Evolutionary conservation across 2,329 filamentous ascomycete species (phyloP).

Genomic region (Monosporascus sp.): DNA sequence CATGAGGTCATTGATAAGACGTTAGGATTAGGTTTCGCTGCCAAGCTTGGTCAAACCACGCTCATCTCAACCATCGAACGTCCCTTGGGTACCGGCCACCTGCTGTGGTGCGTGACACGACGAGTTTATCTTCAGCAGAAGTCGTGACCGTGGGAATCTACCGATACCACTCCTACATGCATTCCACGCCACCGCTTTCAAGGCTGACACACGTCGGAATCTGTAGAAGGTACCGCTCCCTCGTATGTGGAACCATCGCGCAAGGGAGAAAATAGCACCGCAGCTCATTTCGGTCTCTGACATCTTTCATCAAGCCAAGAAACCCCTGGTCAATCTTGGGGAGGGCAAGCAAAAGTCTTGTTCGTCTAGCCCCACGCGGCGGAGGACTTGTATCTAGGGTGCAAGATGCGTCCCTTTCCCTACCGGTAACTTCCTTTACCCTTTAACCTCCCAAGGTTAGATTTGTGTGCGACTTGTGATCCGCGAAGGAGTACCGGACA

Average conservation of each 20-base stretch:
- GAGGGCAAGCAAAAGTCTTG: background rate
- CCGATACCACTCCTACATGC: conserved; percentile 4
- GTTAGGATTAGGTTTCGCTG: conserved; percentile 7
- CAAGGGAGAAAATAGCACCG: background rate
- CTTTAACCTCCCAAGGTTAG: too few relatives aligned
- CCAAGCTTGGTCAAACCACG: conserved; percentile 4
- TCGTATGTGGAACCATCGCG: background rate
- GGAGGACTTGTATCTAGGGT: background rate
- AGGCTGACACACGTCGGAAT: background rate
- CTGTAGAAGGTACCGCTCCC: background rate
- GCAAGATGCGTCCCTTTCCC: too few relatives aligned
- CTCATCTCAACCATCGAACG: conserved; percentile 9
- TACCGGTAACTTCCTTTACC: too few relatives aligned
- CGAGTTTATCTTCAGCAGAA: conserved; percentile 5
- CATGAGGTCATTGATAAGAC: conserved; percentile 8
- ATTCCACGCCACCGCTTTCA: conserved; percentile 1
- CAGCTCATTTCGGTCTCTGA: background rate
- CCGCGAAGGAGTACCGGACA: background rate
- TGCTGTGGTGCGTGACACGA: conserved; percentile 11
- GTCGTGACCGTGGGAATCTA: conserved; percentile 1
- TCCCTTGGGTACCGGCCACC: conserved; percentile 2
- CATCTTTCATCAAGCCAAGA: background rate
- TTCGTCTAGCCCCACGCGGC: background rate
- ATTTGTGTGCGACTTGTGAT: too few relatives aligned
- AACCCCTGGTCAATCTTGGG: background rate